phyloP scores from a whole-genome alignment of 495 filamentous ascomycete species.

The Thermothielavioides terrestris region DNA sequence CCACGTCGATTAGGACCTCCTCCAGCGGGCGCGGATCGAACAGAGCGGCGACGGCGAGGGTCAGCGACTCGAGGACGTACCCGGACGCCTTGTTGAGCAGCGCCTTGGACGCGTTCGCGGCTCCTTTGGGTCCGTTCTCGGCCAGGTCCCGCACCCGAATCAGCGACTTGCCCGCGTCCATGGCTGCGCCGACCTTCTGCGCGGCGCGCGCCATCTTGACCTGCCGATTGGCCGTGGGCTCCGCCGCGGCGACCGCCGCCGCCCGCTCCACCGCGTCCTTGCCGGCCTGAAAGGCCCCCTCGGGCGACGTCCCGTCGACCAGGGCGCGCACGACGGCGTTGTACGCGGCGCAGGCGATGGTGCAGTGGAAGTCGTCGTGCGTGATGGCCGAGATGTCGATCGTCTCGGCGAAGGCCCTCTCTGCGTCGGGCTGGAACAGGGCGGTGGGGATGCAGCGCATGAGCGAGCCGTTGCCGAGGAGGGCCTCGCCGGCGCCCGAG shows the following conservation, averaged over 20 bases:
- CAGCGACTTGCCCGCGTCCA: constrained; percentile 10
- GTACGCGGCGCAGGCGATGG: constrained; percentile 17
- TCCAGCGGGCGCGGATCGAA: constrained; percentile 22
- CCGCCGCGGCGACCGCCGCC: background rate
- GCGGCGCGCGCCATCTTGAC: constrained; percentile 4
- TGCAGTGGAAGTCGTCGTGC: constrained; percentile 18
- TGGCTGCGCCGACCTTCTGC: constrained; percentile 6
- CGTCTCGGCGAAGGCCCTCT: constrained; percentile 4
- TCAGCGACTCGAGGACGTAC: constrained; percentile 24
- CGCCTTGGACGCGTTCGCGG: constrained; percentile 7
- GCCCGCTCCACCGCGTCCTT: constrained; percentile 1
- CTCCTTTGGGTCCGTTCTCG: constrained; percentile 15
- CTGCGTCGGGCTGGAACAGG: constrained; percentile 11
- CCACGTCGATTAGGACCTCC: constrained; percentile 26
- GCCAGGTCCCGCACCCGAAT: constrained; percentile 18
- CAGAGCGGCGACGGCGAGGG: constrained; percentile 22
- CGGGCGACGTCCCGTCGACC: constrained; percentile 11
- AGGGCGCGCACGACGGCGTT: constrained; percentile 16
- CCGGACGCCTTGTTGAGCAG: constrained; percentile 16
- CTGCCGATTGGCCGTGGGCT: background rate
- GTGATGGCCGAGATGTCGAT: constrained; percentile 16
- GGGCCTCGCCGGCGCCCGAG: constrained; percentile 17
- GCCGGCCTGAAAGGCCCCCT: constrained; percentile 16
- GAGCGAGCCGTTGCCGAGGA: constrained; percentile 20
- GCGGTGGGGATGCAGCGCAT: constrained; percentile 25